phyloP scores from a whole-genome alignment of 2,329 filamentous ascomycete genomes.

The Neodidymelliopsis sp. region DNA sequence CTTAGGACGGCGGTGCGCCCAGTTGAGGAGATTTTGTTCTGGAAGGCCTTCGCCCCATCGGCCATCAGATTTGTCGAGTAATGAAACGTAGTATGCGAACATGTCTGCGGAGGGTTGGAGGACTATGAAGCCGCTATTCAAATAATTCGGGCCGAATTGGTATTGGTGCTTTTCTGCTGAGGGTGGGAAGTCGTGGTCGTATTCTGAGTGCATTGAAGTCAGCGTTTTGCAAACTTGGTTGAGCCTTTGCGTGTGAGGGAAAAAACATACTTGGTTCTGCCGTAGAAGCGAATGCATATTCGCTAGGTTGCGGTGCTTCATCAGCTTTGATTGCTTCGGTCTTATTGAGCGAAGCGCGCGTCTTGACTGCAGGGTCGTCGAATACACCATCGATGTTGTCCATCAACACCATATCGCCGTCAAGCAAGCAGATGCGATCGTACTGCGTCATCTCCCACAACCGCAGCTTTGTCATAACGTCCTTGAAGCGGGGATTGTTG shows the following conservation, averaged over 20 bases:
- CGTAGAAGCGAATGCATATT: too few relatives aligned
- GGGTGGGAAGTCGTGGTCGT: conserved; percentile 47
- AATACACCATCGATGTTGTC: conserved; percentile 46
- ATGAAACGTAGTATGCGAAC: conserved; percentile 43
- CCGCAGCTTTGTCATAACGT: conserved; percentile 51
- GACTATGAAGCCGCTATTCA: conserved; percentile 52
- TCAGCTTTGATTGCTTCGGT: too few relatives aligned
- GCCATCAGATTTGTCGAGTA: conserved; percentile 37
- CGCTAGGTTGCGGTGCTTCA: conserved; percentile 30
- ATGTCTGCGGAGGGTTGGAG: conserved; percentile 38
- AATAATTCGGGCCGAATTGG: conserved; percentile 35
- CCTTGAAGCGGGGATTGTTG: conserved; percentile 35
- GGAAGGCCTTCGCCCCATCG: conserved; percentile 45
- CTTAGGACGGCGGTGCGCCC: conserved; percentile 40
- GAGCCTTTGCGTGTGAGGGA: too few relatives aligned
- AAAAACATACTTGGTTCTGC: too few relatives aligned
- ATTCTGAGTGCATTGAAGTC: too few relatives aligned
- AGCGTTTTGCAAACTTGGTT: too few relatives aligned
- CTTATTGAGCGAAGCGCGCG: conserved; percentile 24
- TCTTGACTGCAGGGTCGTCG: conserved; percentile 38
- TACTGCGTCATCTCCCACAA: conserved; percentile 51
- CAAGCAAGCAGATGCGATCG: conserved; percentile 44
- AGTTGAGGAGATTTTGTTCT: conserved; percentile 51
- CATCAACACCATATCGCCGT: conserved; percentile 46
- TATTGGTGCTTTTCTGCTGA: conserved; percentile 38